Evolutionary conservation across 192 early-diverging fungal species (phyloP), one percentile per base, ranked within the genome.

Genomic region (Backusella luteola): DNA sequence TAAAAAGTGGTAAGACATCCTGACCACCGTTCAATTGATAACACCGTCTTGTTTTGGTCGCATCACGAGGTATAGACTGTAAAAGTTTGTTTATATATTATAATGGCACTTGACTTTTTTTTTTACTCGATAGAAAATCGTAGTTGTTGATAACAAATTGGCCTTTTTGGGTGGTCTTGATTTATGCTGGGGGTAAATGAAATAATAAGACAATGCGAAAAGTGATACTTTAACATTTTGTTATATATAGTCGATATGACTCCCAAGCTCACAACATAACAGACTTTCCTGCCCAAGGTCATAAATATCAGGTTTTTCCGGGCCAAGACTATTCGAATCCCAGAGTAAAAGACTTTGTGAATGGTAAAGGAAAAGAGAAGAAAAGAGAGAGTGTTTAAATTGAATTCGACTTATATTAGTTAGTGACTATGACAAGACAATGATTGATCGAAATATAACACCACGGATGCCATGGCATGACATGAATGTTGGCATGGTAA

Each of bases 381-480:
- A 8, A 69, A 36, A 8, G 39, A n/a, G 19, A 74, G 56, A 34
- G 39, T 5, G 56, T 17, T 15, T 14, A 17, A 12, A 19, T n/a
- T 38, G 75, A 44, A 69, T 46, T 12, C 63, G 32, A 56, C 34
- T 23, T 4, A 59, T n/a, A n/a, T 9, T 75, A 84, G 82, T 84
- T 26, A 17, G 35, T 5, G 26, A 78, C 2, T 77, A 73, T 68
- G 46, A 68, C 17, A 14, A 52, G 4, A 76, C 82, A 21, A 26
- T 90, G 26, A 82, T 88, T 14, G 83, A 88, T 42, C 84, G 84
- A 56, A 79, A 80, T 7, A 71, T 80, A 2, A 78, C 84, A 2
- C 75, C 91, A 56, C 89, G 95, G 56, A 95, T 96, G 94, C 95
- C 95, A 11, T 97, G 95, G 95, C 94, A 97, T 76, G 95, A 97